A percentile compares a stretch with the other conserved stretches of the same genome.
Evolutionary conservation across 768 basidiomycete species (phyloP).

Genomic region (Rhizopogon rudus): DNA sequence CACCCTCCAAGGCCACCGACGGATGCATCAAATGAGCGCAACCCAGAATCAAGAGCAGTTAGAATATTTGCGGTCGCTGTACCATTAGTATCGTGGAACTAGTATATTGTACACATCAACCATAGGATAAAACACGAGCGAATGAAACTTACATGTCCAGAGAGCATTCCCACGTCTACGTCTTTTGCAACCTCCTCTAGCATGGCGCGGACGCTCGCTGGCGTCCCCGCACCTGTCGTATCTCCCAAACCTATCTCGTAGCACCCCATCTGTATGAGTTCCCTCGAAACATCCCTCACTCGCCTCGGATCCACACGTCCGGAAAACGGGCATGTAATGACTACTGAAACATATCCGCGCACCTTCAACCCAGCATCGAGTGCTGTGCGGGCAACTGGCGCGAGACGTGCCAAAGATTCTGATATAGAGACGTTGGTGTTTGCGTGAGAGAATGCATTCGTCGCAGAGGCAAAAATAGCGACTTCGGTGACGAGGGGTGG

Average conservation of each 20-base stretch:
- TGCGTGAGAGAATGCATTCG: conserved; percentile 79
- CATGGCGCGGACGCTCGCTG: conserved; percentile 60
- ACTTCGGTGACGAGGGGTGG: conserved; percentile 74
- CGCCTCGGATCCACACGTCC: conserved; percentile 61
- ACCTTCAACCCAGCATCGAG: conserved; percentile 60
- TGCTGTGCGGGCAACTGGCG: conserved; percentile 58
- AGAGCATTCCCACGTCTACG: conserved; percentile 62
- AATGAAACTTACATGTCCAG: conserved; percentile 45
- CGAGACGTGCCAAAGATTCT: conserved; percentile 64
- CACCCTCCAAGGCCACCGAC: conserved; percentile 93
- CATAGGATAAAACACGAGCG: conserved; percentile 14
- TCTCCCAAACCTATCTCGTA: conserved; percentile 93
- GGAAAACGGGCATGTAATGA: conserved; percentile 83
- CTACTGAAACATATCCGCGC: conserved; percentile 82
- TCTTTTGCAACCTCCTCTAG: conserved; percentile 63
- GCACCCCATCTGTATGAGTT: conserved; percentile 84
- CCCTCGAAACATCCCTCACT: conserved; percentile 67
- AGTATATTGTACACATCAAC: neutral
- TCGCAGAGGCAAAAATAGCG: conserved; percentile 84
- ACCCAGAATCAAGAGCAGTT: conserved; percentile 63
- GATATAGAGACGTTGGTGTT: conserved; percentile 77
- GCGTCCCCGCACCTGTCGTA: conserved; percentile 85
- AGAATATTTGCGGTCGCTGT: conserved; percentile 77
- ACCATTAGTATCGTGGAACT: conserved; percentile 92
- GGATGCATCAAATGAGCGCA: conserved; percentile 78